phyloP scores from a whole-genome alignment of 305 asterid species.

The Fraxinus nigra region DNA sequence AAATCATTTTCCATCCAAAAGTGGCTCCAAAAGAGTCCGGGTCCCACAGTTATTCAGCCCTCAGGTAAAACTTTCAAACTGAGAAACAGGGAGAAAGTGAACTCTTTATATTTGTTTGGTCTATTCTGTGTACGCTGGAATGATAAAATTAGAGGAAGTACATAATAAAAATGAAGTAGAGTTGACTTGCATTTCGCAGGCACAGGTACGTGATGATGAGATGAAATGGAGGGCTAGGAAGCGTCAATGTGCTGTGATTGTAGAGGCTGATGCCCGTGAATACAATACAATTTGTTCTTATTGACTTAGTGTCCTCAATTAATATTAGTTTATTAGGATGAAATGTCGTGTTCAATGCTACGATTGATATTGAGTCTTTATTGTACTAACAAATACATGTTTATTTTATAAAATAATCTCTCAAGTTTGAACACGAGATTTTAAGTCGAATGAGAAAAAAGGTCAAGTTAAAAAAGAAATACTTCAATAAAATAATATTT shows the following conservation, averaged over 20 bases:
- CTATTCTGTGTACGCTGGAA: not conserved
- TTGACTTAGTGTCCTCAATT: not conserved
- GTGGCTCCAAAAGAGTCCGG: slow-evolving; percentile 88
- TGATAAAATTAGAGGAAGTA: not conserved
- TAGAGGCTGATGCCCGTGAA: slow-evolving; percentile 21
- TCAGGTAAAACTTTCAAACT: slow-evolving; percentile 46
- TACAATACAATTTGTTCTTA: not conserved
- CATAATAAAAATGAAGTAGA: not conserved
- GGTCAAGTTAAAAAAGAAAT: too few species aligned
- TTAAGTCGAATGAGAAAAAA: too few species aligned
- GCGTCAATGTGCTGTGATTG: not conserved
- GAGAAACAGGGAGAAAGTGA: not conserved
- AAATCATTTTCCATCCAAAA: slow-evolving; percentile 48
- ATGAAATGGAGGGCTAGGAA: slow-evolving; percentile 28
- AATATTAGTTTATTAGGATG: too few species aligned
- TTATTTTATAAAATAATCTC: too few species aligned
- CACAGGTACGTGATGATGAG: slow-evolving; percentile 52
- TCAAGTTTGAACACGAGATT: too few species aligned
- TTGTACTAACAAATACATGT: not conserved
- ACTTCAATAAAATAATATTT: too few species aligned
- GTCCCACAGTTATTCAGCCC: slow-evolving; percentile 54
- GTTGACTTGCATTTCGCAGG: not conserved
- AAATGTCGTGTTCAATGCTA: too few species aligned
- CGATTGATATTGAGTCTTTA: not conserved
- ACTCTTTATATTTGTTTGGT: not conserved